Evolutionary conservation across 2,329 filamentous ascomycete species (phyloP).

Genomic region (Nothophaeocryptopus gaeumannii): DNA sequence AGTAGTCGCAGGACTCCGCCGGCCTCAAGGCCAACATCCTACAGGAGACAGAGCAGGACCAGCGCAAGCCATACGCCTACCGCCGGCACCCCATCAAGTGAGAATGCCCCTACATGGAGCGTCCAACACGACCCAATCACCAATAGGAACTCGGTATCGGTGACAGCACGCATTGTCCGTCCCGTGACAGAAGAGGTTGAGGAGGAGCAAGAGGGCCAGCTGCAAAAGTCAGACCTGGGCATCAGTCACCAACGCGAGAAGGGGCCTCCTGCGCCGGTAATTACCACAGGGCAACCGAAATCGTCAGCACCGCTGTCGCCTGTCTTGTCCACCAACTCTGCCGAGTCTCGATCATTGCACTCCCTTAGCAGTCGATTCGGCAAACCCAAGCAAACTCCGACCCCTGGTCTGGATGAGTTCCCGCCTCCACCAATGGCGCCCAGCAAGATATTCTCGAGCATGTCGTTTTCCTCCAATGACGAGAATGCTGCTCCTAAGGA

Average conservation of each 20-base stretch:
- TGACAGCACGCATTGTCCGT: slow-evolving; percentile 79
- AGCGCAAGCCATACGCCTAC: slow-evolving; percentile 14
- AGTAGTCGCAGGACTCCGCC: slow-evolving; percentile 16
- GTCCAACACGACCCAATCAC: slow-evolving; percentile 38
- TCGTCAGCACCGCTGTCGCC: slow-evolving; percentile 18
- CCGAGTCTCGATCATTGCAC: slow-evolving; percentile 22
- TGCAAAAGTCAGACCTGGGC: slow-evolving; percentile 57
- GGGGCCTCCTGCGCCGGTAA: not conserved
- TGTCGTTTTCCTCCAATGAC: slow-evolving; percentile 35
- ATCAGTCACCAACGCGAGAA: slow-evolving; percentile 54
- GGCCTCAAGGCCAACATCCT: slow-evolving; percentile 21
- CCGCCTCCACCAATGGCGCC: slow-evolving; percentile 23
- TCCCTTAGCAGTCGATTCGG: slow-evolving; percentile 17
- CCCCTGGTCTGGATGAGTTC: slow-evolving; percentile 17
- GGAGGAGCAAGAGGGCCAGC: slow-evolving; percentile 39
- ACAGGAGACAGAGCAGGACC: slow-evolving; percentile 21
- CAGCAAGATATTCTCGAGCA: slow-evolving; percentile 17
- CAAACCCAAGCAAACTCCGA: slow-evolving; percentile 8
- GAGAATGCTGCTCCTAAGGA: slow-evolving; percentile 45
- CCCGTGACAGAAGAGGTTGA: slow-evolving; percentile 39
- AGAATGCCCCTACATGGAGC: slow-evolving; percentile 39
- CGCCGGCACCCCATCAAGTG: slow-evolving; percentile 20
- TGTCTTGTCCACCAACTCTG: slow-evolving; percentile 18
- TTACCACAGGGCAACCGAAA: slow-evolving; percentile 2
- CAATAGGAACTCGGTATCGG: slow-evolving; percentile 75